Conservation (phyloP, 163 green algal species). For the Scenedesmus sp. region DNA sequence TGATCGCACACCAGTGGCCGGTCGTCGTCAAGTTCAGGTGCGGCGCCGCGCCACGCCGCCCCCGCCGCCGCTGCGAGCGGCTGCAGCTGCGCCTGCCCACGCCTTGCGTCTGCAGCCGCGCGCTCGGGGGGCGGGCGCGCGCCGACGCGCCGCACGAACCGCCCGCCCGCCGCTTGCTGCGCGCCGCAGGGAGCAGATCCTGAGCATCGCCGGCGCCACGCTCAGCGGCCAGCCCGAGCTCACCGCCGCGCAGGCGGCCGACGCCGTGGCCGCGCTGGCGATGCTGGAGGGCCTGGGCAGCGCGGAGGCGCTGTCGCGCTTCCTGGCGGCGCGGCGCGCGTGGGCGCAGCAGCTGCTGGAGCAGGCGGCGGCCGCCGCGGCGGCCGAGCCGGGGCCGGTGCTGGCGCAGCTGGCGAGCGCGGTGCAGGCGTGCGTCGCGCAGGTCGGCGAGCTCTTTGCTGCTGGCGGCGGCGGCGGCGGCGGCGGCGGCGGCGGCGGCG, state of each 20-base stretch:
- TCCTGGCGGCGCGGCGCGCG: slow-evolving; percentile 62
- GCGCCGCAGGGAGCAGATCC: slow-evolving; percentile 75
- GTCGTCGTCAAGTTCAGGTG: slow-evolving; percentile 84
- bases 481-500: slow-evolving; percentile 50
- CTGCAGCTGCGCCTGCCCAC: not conserved
- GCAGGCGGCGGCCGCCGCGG: not conserved
- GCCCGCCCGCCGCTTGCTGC: too few relatives aligned
- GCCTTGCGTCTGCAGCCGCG: not conserved
- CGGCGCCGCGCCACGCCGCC: not conserved
- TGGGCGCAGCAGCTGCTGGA: slow-evolving; percentile 55
- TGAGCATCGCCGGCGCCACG: slow-evolving; percentile 47
- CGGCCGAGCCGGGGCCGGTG: slow-evolving; percentile 17
- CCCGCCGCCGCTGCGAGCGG: not conserved
- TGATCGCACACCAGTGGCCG: slow-evolving; percentile 92
- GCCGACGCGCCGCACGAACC: too few relatives aligned
- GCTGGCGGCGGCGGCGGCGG: slow-evolving; percentile 43
- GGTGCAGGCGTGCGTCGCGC: slow-evolving; percentile 50
- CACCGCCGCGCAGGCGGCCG: slow-evolving; percentile 37
- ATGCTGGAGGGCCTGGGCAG: slow-evolving; percentile 69
- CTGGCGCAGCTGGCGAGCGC: slow-evolving; percentile 49
- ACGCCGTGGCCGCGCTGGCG: slow-evolving; percentile 50
- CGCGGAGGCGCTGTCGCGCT: slow-evolving; percentile 61
- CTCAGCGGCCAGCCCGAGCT: slow-evolving; percentile 51
- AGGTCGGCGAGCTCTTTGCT: slow-evolving; percentile 83
- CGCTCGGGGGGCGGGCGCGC: too few relatives aligned